Evolutionary conservation across 495 filamentous ascomycete genomes (phyloP).

Genomic region (Astrothelium macrocarpum): DNA sequence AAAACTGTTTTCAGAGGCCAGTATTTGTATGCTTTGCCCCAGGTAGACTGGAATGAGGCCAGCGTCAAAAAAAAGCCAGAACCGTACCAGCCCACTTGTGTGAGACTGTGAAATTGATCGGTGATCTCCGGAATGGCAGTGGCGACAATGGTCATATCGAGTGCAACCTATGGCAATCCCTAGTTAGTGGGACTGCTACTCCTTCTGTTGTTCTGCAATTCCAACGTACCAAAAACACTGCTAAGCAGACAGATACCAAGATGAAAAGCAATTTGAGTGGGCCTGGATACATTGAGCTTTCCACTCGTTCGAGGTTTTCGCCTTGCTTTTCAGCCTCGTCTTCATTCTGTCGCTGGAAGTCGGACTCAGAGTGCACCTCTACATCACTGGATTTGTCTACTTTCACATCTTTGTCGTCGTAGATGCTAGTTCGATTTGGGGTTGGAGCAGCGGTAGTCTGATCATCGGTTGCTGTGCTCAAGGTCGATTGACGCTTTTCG

Average conservation of each 20-base stretch:
- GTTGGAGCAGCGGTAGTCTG: background rate
- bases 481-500: background rate
- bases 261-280: background rate
- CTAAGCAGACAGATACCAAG: background rate
- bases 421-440: background rate
- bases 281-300: background rate
- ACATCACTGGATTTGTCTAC: background rate
- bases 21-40: constrained; percentile 27
- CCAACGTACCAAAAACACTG: background rate
- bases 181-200: background rate
- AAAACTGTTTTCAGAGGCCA: constrained; percentile 23
- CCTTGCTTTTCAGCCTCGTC: background rate
- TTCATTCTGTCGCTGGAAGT: background rate
- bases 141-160: constrained; percentile 18
- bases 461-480: background rate
- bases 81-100: constrained; percentile 24
- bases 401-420: background rate
- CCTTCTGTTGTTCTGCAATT: background rate
- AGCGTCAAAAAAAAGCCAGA: constrained; percentile 26
- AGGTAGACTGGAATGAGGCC: constrained; percentile 21
- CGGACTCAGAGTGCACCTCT: background rate
- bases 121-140: constrained; percentile 24
- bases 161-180: background rate
- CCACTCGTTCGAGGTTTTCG: background rate
- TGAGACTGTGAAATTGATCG: constrained; percentile 19